Evolutionary conservation across 2,329 filamentous ascomycete genomes (phyloP).

Genomic region (Moelleriella libera): DNA sequence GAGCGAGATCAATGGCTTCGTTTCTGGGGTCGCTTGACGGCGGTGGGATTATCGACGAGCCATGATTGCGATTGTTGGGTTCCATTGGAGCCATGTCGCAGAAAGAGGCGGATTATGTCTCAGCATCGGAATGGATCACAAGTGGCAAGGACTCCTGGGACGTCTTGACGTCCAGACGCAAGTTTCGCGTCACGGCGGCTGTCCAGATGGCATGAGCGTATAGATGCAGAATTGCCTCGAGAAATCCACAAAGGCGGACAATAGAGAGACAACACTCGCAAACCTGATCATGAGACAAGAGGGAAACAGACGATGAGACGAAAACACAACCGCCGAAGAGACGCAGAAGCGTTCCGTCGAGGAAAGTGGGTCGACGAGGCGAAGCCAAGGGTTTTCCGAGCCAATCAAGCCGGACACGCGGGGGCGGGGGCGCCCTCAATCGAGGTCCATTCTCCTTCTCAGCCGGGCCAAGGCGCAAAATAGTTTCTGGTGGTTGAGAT

Average conservation of each 20-base stretch:
- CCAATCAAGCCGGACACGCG: too few species aligned
- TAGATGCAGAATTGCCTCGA: background rate
- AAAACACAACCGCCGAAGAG: background rate
- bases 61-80: slow-evolving; percentile 7
- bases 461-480: background rate
- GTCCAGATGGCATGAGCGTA: too few species aligned
- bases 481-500: background rate
- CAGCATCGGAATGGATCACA: slow-evolving; percentile 11
- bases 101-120: slow-evolving; percentile 4
- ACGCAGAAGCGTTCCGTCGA: background rate
- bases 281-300: background rate
- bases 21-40: slow-evolving; percentile 4
- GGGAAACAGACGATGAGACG: background rate
- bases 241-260: background rate
- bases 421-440: too few species aligned
- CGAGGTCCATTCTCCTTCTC: background rate
- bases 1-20: background rate
- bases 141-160: background rate
- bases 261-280: background rate
- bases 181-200: too few species aligned
- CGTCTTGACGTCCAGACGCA: too few species aligned
- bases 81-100: slow-evolving; percentile 11
- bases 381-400: background rate
- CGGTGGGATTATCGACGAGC: slow-evolving; percentile 2
- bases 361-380: background rate